A percentile compares a stretch with the other conserved stretches of the same genome.
These are phyloP conservation scores for Dianthus caryophyllus DNA, from an alignment of 148 eudicot species.

Conservation along the genomic window DNA sequence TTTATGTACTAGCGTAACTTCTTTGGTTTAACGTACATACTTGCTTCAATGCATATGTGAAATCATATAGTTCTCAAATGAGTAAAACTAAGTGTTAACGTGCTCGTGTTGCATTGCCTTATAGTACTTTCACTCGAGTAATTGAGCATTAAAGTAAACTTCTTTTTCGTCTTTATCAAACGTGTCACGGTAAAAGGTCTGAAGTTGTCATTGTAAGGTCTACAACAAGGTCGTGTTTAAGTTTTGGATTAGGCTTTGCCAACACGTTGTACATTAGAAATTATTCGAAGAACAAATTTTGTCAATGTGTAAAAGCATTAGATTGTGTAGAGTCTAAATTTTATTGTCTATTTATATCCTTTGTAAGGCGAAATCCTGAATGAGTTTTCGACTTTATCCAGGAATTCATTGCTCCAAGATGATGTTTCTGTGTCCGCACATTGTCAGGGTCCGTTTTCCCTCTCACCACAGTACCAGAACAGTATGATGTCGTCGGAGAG, in stretches of 20 bases:
- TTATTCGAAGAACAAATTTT: neutral
- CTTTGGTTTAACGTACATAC: slow-evolving; percentile 26
- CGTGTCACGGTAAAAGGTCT: neutral
- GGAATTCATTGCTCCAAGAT: slow-evolving; percentile 58
- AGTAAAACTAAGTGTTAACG: neutral
- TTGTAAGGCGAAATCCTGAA: slow-evolving; percentile 3
- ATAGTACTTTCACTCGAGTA: neutral
- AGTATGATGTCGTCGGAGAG: slow-evolving; percentile 30
- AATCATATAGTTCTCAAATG: slow-evolving; percentile 15
- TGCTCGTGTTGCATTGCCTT: no score
- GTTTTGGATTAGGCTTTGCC: neutral
- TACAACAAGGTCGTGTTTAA: neutral
- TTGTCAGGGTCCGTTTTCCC: slow-evolving; percentile 24
- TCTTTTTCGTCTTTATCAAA: neutral
- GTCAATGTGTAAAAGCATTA: no score
- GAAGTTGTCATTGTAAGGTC: slow-evolving; percentile 4
- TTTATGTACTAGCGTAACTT: slow-evolving; percentile 54
- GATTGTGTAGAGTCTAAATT: neutral
- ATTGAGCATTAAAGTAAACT: neutral
- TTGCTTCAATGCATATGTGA: slow-evolving; percentile 33
- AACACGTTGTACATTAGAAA: neutral
- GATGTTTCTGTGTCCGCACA: slow-evolving; percentile 27
- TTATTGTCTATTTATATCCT: neutral
- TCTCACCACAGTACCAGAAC: slow-evolving; percentile 31
- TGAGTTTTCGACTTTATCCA: slow-evolving; percentile 24